Base-by-base conservation (phyloP, 345 rosid species). In the Eucalyptus erythrocorys region DNA sequence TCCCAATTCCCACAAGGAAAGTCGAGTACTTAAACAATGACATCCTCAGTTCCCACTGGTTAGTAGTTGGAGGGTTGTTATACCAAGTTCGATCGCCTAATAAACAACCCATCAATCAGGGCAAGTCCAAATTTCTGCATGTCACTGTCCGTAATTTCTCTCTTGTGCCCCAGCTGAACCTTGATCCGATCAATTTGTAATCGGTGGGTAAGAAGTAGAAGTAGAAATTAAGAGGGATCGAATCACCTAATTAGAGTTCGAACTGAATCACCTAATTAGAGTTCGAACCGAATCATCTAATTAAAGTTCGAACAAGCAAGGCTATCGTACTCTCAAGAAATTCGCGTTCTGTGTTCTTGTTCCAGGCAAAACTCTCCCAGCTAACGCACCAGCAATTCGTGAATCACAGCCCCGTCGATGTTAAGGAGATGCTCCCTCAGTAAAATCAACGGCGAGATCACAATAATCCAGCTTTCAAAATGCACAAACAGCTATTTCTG, bases 21-120 rank as follows among this genome's bases (percentile, higher is more conserved):
- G 89, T 86, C 90, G 89, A 89, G 86, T 48, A 66, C 34, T 71
- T 76, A 57, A 51, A 87, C 51, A 88, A 89, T 42, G 71, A 88
- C 87, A 7, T 76, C 84, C 61, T 81, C 55, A 88, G 85, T 89
- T 85, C 89, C 89, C 43, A 85, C 90, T 86, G 91, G 84, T 92
- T 86, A 89, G 97, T 92, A 86, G 94, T 90, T 94, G 94, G 87
- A 87, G 93, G 90, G 93, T 93, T 88, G 96, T 92, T 94, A 57
- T 86, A 88, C 89, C 51, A 87, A 30, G 87, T 92, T 90, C 85
- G 85, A 68, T 90, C 82, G 45, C 26, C 91, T 92, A 92, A 92
- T 91, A 91, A 88, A 66, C 87, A 88, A 48, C 90, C 91, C 47
- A 76, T 76, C 84, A 76, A 76, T 40, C 47, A 76, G 84, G 84